phyloP scores from a whole-genome alignment of 768 basidiomycete species.

The Rhodosporidiobolus odoratus region DNA sequence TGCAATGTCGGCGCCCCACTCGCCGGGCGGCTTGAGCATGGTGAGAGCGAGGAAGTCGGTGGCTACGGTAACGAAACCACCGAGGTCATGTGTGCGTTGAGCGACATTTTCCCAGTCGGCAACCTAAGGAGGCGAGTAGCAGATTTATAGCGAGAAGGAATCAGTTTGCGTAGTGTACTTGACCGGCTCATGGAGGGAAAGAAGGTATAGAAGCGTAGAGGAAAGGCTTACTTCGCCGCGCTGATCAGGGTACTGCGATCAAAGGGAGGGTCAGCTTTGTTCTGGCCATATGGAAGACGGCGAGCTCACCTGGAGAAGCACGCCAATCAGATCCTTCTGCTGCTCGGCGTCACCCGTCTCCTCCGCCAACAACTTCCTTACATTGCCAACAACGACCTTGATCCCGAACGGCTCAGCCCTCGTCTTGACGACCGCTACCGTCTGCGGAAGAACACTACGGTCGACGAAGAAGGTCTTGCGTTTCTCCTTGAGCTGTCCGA shows the following conservation, averaged over 20 bases:
- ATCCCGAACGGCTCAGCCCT: conserved; percentile 93
- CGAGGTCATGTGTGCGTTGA: conserved; percentile 62
- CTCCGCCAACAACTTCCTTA: conserved; percentile 45
- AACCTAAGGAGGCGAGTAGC: too few species aligned
- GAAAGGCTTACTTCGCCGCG: conserved; percentile 73
- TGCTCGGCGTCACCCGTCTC: conserved; percentile 44
- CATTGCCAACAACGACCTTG: conserved; percentile 58
- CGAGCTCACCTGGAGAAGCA: conserved; percentile 55
- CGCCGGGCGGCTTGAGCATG: conserved; percentile 88
- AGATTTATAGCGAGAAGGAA: too few species aligned
- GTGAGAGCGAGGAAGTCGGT: conserved; percentile 90
- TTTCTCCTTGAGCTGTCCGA: conserved; percentile 58
- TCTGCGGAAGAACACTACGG: conserved; percentile 75
- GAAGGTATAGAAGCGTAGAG: too few species aligned
- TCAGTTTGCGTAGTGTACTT: too few species aligned
- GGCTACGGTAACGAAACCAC: conserved; percentile 78
- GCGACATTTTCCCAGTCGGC: conserved; percentile 66
- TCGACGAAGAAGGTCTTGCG: conserved; percentile 83
- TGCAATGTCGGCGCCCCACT: conserved; percentile 97
- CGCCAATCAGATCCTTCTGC: conserved; percentile 66
- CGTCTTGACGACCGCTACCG: conserved; percentile 77
- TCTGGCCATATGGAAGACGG: too few species aligned
- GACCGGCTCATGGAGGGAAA: too few species aligned
- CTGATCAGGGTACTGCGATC: conserved; percentile 81
- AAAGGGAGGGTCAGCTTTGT: background rate